Percentiles rank a stretch among this genome's conserved stretches.
Conservation (phyloP, 176 grass and related monocot genomes). For the Otatea glauca region DNA sequence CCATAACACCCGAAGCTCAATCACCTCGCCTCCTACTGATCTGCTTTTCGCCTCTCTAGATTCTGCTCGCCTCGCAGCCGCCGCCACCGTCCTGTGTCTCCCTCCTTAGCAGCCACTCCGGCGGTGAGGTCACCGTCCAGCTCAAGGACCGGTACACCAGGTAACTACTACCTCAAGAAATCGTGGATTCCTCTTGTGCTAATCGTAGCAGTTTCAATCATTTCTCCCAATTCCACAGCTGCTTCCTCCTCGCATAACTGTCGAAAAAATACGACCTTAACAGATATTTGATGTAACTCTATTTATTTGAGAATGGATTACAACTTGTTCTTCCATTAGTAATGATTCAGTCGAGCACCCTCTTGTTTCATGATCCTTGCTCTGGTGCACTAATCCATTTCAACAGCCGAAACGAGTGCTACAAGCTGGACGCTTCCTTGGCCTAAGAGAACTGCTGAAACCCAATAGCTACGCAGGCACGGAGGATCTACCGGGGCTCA, state of each 20-base stretch:
- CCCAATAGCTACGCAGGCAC: constrained; percentile 47
- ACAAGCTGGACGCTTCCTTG: constrained; percentile 83
- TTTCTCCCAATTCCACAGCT: background rate
- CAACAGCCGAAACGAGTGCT: constrained; percentile 76
- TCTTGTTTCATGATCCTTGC: too few species aligned
- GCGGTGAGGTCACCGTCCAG: constrained; percentile 65
- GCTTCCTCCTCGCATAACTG: background rate
- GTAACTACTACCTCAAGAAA: constrained; percentile 28
- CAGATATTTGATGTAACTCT: background rate
- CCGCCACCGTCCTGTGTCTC: constrained; percentile 62
- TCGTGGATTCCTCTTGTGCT: background rate
- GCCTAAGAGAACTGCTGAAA: constrained; percentile 46
- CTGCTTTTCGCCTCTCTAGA: background rate
- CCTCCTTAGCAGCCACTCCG: constrained; percentile 43
- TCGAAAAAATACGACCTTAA: background rate
- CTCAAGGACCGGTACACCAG: constrained; percentile 86
- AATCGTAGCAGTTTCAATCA: background rate
- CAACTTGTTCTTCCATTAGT: too few species aligned
- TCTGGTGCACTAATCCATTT: background rate
- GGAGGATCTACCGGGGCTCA: constrained; percentile 64
- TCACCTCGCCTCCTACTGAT: background rate
- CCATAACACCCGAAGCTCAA: background rate
- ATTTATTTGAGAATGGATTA: background rate
- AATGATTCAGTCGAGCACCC: too few species aligned
- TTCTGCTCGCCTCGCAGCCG: background rate